A percentile compares a stretch with the other conserved stretches of the same genome.
Conservation (phyloP, 1,139 yeast genomes). For the Pichia sp. region DNA sequence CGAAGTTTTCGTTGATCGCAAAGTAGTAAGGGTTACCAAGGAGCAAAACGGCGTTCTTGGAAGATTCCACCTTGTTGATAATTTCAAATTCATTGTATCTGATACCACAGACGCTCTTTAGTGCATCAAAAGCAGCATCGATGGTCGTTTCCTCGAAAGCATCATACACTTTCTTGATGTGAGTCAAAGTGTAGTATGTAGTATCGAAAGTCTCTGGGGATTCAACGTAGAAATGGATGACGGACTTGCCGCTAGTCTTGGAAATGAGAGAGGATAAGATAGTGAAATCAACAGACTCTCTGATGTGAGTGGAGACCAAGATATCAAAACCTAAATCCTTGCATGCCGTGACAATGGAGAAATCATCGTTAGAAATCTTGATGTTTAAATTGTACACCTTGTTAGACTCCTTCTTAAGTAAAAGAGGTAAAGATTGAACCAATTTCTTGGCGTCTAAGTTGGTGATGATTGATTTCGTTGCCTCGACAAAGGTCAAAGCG, state of each 20-base stretch:
- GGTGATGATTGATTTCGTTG: constrained; percentile 41
- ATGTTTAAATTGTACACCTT: constrained; percentile 53
- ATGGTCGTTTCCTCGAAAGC: constrained; percentile 18
- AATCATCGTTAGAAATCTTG: constrained; percentile 51
- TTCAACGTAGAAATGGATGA: constrained; percentile 53
- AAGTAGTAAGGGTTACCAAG: constrained; percentile 46
- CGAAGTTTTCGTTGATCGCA: constrained; percentile 31
- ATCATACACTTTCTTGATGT: constrained; percentile 13
- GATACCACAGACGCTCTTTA: constrained; percentile 28
- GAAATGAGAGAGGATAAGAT: constrained; percentile 55
- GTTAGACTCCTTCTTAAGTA: constrained; percentile 37
- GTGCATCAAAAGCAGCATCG: constrained; percentile 21
- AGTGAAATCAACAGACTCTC: constrained; percentile 47
- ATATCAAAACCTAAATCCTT: constrained; percentile 63
- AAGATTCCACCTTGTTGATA: constrained; percentile 16
- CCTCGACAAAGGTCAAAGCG: constrained; percentile 40
- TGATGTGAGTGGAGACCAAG: constrained; percentile 53
- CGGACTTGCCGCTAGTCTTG: constrained; percentile 41
- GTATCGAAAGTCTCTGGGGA: constrained; percentile 9
- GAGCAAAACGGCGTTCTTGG: constrained; percentile 40
- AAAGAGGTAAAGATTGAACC: constrained; percentile 45
- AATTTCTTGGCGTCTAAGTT: constrained; percentile 50
- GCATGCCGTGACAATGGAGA: constrained; percentile 56
- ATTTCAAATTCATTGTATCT: constrained; percentile 35
- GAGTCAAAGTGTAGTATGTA: constrained; percentile 10